phyloP scores from a whole-genome alignment of 345 rosid genomes.

The Eucalyptus erythrocorys region DNA sequence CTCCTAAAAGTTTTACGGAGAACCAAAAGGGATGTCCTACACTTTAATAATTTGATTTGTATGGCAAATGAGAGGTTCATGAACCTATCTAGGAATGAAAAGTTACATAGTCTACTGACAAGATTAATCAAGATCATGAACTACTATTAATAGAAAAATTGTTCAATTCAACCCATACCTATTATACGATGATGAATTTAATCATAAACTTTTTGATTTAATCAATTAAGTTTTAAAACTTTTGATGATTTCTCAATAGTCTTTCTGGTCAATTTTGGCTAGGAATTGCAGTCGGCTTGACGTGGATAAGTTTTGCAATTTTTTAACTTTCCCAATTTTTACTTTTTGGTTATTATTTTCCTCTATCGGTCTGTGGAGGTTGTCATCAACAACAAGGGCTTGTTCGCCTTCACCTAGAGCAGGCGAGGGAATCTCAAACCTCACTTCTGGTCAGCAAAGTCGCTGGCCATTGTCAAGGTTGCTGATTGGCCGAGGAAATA shows the following conservation, averaged over 20 bases:
- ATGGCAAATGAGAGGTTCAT: neutral
- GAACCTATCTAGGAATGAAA: neutral
- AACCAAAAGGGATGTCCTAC: neutral
- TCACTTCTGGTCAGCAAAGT: fast-evolving
- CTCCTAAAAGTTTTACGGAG: neutral
- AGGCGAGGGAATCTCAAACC: neutral
- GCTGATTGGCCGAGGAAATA: fast-evolving
- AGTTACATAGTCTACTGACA: neutral
- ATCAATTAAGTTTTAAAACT: fast-evolving
- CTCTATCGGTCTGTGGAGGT: neutral
- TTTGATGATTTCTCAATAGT: neutral
- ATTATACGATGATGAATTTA: neutral
- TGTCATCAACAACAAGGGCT: neutral
- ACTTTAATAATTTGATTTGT: neutral
- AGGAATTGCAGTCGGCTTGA: fast-evolving
- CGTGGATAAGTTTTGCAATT: neutral
- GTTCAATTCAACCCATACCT: neutral
- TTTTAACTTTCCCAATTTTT: neutral
- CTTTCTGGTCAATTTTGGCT: neutral
- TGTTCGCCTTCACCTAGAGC: neutral
- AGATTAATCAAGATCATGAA: neutral
- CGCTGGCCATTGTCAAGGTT: neutral
- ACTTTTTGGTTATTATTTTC: neutral
- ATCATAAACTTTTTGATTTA: neutral
- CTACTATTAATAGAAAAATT: neutral